Conservation (phyloP, 2,329 filamentous ascomycete genomes). For the Beauveria asiatica region DNA sequence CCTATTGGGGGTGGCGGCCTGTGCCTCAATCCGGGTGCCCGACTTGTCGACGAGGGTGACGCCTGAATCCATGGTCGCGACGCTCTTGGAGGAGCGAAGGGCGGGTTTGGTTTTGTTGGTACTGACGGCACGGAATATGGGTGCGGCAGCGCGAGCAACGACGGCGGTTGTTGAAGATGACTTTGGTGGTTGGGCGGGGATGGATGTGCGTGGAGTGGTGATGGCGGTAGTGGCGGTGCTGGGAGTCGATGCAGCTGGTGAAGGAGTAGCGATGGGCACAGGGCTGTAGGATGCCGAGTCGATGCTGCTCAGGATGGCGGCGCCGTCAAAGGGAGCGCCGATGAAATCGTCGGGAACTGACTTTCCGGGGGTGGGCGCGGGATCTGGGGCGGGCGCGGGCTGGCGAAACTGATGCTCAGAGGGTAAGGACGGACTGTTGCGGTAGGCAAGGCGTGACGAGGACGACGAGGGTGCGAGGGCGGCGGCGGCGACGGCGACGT, state of each 20-base stretch:
- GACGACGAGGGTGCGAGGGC: neutral
- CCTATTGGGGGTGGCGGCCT: constrained; percentile 49
- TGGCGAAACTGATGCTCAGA: constrained; percentile 19
- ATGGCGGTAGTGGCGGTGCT: constrained; percentile 16
- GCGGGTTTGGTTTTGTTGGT: constrained; percentile 38
- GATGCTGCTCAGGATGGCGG: constrained; percentile 51
- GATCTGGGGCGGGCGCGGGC: constrained; percentile 13
- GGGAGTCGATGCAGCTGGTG: constrained; percentile 21
- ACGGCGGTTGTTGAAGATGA: constrained; percentile 19
- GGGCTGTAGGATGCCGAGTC: constrained; percentile 37
- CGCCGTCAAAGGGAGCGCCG: constrained; percentile 58
- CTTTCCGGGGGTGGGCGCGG: constrained; percentile 17
- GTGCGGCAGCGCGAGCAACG: constrained; percentile 36
- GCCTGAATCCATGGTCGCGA: constrained; percentile 27
- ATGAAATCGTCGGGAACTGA: constrained; percentile 48
- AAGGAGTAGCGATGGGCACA: neutral
- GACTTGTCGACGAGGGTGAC: constrained; percentile 21
- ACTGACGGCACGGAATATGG: constrained; percentile 38
- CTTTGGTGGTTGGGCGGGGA: constrained; percentile 22
- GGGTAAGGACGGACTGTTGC: constrained; percentile 16
- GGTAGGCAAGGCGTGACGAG: constrained; percentile 1
- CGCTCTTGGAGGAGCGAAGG: constrained; percentile 56
- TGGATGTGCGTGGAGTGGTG: constrained; percentile 17
- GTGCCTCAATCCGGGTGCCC: constrained; percentile 23
- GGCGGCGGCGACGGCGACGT: constrained; percentile 30